phyloP scores from a whole-genome alignment of 805 yeast genomes.

The Lachancea nothofagi region DNA sequence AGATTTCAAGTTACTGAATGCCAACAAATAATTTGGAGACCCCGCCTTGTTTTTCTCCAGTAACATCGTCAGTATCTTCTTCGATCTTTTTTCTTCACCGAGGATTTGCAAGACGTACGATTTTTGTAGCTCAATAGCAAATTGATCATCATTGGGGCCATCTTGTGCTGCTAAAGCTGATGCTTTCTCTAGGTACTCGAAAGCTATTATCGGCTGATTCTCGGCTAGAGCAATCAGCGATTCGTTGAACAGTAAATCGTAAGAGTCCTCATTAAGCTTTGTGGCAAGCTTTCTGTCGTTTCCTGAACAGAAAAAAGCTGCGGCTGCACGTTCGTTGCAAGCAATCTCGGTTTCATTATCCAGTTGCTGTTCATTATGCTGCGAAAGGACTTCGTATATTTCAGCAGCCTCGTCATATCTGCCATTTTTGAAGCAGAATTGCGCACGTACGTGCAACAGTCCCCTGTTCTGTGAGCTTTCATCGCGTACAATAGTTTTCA shows the following conservation, averaged over 20 bases:
- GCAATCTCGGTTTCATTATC: constrained; percentile 48
- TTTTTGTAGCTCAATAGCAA: constrained; percentile 56
- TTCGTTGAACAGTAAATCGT: constrained; percentile 62
- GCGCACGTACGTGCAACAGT: constrained; percentile 46
- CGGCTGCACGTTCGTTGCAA: constrained; percentile 58
- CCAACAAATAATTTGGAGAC: constrained; percentile 28
- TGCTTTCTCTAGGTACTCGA: constrained; percentile 43
- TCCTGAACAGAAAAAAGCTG: constrained; percentile 34
- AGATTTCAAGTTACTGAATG: constrained; percentile 30
- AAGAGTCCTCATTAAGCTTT: constrained; percentile 33
- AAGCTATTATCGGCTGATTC: constrained; percentile 37
- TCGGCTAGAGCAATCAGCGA: constrained; percentile 49
- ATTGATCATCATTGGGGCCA: constrained; percentile 42
- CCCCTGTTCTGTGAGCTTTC: constrained; percentile 31
- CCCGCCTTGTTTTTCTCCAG: constrained; percentile 22
- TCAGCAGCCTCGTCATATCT: constrained; percentile 43
- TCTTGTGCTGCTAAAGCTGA: constrained; percentile 37
- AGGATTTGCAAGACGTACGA: constrained; percentile 48
- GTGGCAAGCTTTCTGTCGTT: constrained; percentile 13
- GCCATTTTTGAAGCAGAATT: constrained; percentile 48
- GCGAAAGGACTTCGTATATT: constrained; percentile 45
- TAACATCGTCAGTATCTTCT: constrained; percentile 32
- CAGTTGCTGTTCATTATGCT: constrained; percentile 31
- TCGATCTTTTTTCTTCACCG: constrained; percentile 36
- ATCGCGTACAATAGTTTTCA: constrained; percentile 14